phyloP scores from a whole-genome alignment of 768 basidiomycete species.

The Hebeloma cylindrosporum region DNA sequence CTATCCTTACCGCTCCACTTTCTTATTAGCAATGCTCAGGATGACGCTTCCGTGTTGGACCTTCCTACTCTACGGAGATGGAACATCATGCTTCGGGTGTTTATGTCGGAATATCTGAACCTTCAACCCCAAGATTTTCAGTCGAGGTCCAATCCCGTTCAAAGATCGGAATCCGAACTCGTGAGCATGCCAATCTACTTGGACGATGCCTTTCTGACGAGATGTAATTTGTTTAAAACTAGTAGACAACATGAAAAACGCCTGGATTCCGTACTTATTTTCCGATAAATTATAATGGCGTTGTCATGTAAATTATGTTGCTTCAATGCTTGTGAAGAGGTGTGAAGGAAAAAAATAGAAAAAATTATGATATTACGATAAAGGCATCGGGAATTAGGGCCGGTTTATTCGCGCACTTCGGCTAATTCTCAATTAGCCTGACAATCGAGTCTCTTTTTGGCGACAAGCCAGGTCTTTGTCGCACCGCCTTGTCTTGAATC shows the following conservation, averaged over 20 bases:
- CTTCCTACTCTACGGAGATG: constrained; percentile 84
- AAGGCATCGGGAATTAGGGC: too few species aligned
- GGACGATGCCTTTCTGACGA: background rate
- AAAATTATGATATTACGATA: too few species aligned
- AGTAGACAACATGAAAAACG: constrained; percentile 16
- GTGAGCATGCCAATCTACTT: constrained; percentile 29
- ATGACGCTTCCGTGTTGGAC: constrained; percentile 86
- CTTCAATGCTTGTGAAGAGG: too few species aligned
- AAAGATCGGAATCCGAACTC: constrained; percentile 45
- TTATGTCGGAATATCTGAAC: constrained; percentile 87
- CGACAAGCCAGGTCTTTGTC: constrained; percentile 19
- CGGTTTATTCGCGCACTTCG: constrained; percentile 31
- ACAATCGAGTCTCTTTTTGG: constrained; percentile 14
- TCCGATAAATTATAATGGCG: too few species aligned
- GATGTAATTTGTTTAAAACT: constrained; percentile 7
- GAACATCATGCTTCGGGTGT: constrained; percentile 86
- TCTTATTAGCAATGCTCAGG: constrained; percentile 44
- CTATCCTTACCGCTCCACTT: background rate
- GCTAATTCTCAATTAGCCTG: constrained; percentile 24
- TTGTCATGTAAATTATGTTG: too few species aligned
- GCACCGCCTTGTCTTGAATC: constrained; percentile 19
- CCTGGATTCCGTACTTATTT: background rate
- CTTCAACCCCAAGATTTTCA: constrained; percentile 50
- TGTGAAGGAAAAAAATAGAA: too few species aligned
- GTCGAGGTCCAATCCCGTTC: constrained; percentile 25